A percentile compares a stretch with the other conserved stretches of the same genome.
These are phyloP conservation scores for Mycena haematopus DNA, from an alignment of 768 basidiomycete genomes.

Conservation along the genomic window DNA sequence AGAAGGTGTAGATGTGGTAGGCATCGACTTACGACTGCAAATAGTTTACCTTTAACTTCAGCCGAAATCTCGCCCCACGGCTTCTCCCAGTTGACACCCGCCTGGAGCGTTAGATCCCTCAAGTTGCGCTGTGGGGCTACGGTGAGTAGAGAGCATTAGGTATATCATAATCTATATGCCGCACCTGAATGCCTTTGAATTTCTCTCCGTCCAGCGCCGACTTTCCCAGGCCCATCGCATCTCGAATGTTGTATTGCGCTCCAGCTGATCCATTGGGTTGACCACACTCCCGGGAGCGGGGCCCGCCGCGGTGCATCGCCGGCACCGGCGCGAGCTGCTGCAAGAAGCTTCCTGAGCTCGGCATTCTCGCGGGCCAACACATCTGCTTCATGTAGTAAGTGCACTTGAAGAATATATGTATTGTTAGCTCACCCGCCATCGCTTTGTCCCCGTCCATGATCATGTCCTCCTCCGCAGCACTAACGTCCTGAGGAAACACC, in stretches of 20 bases:
- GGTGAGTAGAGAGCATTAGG: not conserved
- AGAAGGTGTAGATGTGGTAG: not conserved
- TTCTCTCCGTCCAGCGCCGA: not conserved
- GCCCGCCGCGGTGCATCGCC: not conserved
- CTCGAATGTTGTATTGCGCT: not conserved
- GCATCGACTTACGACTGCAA: slow-evolving; percentile 1
- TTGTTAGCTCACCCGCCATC: not conserved
- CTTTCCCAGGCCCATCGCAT: not conserved
- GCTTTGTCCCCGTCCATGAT: not conserved
- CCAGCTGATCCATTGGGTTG: not conserved
- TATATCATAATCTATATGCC: not conserved
- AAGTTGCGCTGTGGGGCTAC: not conserved
- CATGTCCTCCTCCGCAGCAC: too few species aligned
- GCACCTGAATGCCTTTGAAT: not conserved
- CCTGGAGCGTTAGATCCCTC: slow-evolving; percentile 13
- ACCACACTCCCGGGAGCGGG: not conserved
- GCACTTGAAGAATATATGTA: not conserved
- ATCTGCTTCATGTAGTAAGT: not conserved
- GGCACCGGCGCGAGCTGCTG: not conserved
- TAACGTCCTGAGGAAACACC: too few species aligned
- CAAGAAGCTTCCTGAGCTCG: not conserved
- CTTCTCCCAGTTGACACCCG: slow-evolving; percentile 20
- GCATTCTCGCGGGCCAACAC: not conserved
- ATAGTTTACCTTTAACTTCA: slow-evolving; percentile 14
- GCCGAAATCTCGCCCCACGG: slow-evolving; percentile 22